phyloP scores from a whole-genome alignment of 352 stramenopile species.

The Blastocystis sp. region DNA sequence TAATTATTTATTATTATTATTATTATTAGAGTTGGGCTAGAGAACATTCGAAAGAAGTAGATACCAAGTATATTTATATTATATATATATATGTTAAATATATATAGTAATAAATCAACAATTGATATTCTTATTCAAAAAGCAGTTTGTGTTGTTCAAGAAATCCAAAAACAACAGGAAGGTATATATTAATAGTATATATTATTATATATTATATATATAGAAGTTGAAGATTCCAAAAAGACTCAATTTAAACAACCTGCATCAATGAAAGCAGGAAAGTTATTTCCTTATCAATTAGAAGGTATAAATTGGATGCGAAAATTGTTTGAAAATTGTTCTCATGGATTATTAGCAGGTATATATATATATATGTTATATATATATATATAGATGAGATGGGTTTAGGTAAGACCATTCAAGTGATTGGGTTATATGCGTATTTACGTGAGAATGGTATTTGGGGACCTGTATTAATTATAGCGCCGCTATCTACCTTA shows the following conservation, averaged over 20 bases:
- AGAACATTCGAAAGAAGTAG: background rate
- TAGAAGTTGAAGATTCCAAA: conserved; percentile 4
- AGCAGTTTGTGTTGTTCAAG: conserved; percentile 32
- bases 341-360: conserved; percentile 82
- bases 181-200: too few species aligned
- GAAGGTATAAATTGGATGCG: conserved; percentile 91
- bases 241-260: conserved; percentile 45
- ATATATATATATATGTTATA: too few species aligned
- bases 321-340: conserved; percentile 78
- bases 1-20: background rate
- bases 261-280: conserved; percentile 50
- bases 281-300: conserved; percentile 68
- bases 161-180: conserved; percentile 24
- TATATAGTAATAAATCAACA: conserved; percentile 24
- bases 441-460: conserved; percentile 75
- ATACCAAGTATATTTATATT: background rate
- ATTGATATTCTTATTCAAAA: conserved; percentile 23
- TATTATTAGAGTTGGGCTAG: conserved; percentile 14
- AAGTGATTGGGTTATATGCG: conserved; percentile 70
- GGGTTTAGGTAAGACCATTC: conserved; percentile 84
- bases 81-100: background rate
- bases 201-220: background rate
- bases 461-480: conserved; percentile 82
- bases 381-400: too few species aligned
- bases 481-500: conserved; percentile 87